Evolutionary conservation across 129 eudicot genomes (phyloP), one percentile per base, ranked within the genome.

Genomic region (Helianthus tuberosus): DNA sequence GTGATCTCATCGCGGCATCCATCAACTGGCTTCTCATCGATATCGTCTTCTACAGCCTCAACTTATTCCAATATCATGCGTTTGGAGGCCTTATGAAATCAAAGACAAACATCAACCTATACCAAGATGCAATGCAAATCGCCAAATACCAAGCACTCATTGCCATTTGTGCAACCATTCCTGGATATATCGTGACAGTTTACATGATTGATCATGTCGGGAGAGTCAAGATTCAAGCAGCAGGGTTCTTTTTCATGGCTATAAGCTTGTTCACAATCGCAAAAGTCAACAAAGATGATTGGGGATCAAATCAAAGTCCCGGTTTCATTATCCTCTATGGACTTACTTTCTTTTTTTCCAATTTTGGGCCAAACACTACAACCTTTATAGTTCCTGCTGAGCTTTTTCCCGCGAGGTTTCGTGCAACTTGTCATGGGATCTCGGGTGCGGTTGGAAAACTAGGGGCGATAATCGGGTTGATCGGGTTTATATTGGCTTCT

Each of bases 341-440:
- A 8, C 80, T 86, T 9, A 62, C 81, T 0, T 83, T 86, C 43
- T 83, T 86, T 71, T 84, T 86, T 68, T 81, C 88, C 11, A 86
- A 86, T 58, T 86, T 86, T 4, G 88, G 91, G 20, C 91, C 88
- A 6, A 86, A 86, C 20, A 84, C 91, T 12, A 86, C 86, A 48
- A 86, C 91, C 1, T 86, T 86, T 49, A 81, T 86, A 62, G 88
- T 84, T n/a, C 88, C 88, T 0, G 88, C 91, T 0, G 91, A 86
- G 80, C 88, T 86, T 11, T 86, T 86, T 23, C 91, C 88, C 3
- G 88, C 88, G 5, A 79, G 91, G 43, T 84, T 86, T 71, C 75
- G 91, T 12, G 75, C 91, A 4, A 86, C 91, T 0, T 86, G 88
- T 62, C 91, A 86, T 68, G 91, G 91, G 44, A 84, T 86, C 17